Conservation (phyloP, 192 early-diverging fungal genomes). For the Rhizoclosmatium sp. region DNA sequence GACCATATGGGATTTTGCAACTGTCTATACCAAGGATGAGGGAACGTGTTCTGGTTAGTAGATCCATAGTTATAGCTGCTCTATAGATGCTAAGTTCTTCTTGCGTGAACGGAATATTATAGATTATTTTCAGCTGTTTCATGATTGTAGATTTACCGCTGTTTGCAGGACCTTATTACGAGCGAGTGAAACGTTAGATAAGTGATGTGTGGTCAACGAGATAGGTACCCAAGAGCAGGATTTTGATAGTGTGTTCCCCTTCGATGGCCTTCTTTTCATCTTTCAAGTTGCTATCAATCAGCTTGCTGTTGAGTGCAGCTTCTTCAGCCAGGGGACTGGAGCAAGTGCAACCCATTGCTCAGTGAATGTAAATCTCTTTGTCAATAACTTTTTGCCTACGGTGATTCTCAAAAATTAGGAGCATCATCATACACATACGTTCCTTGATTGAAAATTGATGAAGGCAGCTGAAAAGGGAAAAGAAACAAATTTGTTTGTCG, state of each 20-base stretch:
- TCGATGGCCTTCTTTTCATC: slow-evolving; percentile 10
- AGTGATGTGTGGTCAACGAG: not conserved
- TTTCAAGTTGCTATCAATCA: not conserved
- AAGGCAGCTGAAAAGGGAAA: no score
- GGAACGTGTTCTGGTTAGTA: slow-evolving; percentile 91
- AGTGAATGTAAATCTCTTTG: no score
- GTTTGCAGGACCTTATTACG: slow-evolving; percentile 82
- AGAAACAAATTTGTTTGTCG: no score
- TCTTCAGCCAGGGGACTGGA: not conserved
- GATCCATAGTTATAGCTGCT: slow-evolving; percentile 93
- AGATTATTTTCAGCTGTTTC: slow-evolving; percentile 98
- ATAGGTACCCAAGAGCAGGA: slow-evolving; percentile 36
- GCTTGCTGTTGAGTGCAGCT: slow-evolving; percentile 3
- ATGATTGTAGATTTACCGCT: slow-evolving; percentile 96
- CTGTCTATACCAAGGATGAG: slow-evolving; percentile 94
- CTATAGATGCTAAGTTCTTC: slow-evolving; percentile 91
- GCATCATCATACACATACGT: no score
- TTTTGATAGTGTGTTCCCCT: slow-evolving; percentile 27
- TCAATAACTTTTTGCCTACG: no score
- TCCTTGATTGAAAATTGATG: no score
- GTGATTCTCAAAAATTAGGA: no score
- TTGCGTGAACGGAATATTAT: slow-evolving; percentile 87
- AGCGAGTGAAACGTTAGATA: no score
- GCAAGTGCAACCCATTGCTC: no score
- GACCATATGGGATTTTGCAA: slow-evolving; percentile 26